A percentile compares a stretch with the other conserved stretches of the same genome.
These are phyloP conservation scores for Theileria equi DNA, from an alignment of 169 alveolate species.

Conservation along the genomic window DNA sequence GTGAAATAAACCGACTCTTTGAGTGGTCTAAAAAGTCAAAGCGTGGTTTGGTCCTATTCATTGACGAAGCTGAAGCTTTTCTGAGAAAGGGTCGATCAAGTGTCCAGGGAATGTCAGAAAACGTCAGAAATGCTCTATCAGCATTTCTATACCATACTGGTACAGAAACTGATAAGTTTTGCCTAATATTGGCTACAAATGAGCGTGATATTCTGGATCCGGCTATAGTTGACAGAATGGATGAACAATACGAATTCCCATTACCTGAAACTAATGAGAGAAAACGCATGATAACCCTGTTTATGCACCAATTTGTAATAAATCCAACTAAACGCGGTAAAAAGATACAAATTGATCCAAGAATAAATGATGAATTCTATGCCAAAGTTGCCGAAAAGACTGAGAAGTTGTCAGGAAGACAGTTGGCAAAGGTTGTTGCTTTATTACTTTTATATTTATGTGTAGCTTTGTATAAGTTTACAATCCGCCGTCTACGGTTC, in stretches of 20 bases:
- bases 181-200: conserved; percentile 93
- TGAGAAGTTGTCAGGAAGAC: conserved; percentile 94
- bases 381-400: conserved; percentile 82
- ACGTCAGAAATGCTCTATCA: conserved; percentile 86
- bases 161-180: conserved; percentile 88
- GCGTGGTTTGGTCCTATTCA: conserved; percentile 89
- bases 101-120: conserved; percentile 84
- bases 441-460: neutral
- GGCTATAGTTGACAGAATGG: conserved; percentile 92
- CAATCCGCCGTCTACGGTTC: conserved; percentile 80
- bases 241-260: conserved; percentile 92
- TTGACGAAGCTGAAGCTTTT: conserved; percentile 98
- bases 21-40: conserved; percentile 92
- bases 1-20: conserved; percentile 92
- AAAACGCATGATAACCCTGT: conserved; percentile 84
- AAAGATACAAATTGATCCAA: conserved; percentile 67
- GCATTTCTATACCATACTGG: conserved; percentile 96
- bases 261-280: conserved; percentile 89
- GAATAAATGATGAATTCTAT: conserved; percentile 75
- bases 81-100: conserved; percentile 85
- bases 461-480: conserved; percentile 66
- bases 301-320: conserved; percentile 85
- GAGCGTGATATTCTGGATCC: conserved; percentile 91
- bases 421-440: conserved; percentile 80
- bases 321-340: conserved; percentile 67